Percentiles rank a stretch among this genome's conserved stretches.
Conservation (phyloP, 371 early-diverging fungal genomes). For the Phascolomyces articulosus region DNA sequence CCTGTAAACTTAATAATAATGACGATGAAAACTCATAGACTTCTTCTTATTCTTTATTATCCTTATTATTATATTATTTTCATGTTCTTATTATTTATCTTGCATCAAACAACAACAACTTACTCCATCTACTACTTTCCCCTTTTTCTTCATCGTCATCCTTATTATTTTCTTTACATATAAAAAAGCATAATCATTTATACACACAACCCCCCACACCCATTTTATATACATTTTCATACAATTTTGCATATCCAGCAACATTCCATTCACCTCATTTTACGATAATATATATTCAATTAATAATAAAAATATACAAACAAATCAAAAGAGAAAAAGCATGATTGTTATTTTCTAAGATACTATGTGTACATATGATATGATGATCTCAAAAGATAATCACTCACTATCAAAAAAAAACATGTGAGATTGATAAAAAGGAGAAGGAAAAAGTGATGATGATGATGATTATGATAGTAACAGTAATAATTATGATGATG, state of each 20-base stretch:
- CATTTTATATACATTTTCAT: not conserved
- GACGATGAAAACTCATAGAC: not conserved
- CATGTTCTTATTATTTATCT: not conserved
- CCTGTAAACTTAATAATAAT: not conserved
- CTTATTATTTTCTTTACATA: too few species aligned
- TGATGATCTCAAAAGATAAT: not conserved
- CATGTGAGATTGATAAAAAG: too few species aligned
- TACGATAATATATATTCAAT: too few species aligned
- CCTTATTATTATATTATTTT: not conserved
- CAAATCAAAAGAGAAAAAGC: not conserved
- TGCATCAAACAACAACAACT: not conserved
- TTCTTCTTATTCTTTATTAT: not conserved
- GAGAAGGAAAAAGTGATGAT: not conserved
- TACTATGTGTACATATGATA: not conserved
- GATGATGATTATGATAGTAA: not conserved
- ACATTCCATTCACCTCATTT: not conserved
- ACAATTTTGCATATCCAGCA: not conserved
- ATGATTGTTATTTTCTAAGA: not conserved
- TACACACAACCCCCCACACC: too few species aligned
- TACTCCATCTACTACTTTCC: not conserved
- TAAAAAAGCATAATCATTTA: not conserved
- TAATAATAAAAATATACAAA: constrained; percentile 2
- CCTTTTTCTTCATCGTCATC: too few species aligned
- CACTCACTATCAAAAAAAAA: not conserved
- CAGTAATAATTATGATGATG: not conserved